These are phyloP conservation scores for Phytophthora ohioensis DNA, from an alignment of 352 stramenopile species.

Conservation along the genomic window DNA sequence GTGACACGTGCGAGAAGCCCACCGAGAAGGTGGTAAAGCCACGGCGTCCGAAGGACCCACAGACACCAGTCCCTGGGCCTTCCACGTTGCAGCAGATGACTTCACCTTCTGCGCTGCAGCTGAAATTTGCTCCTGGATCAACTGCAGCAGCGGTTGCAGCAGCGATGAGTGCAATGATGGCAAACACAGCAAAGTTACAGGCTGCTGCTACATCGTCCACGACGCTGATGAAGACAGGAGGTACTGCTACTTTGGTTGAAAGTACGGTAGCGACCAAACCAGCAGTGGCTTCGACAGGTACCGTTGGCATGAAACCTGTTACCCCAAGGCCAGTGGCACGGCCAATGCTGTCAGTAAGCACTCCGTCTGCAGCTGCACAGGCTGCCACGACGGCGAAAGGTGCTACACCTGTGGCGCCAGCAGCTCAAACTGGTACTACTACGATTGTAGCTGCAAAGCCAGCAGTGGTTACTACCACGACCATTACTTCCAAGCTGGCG, in stretches of 20 bases:
- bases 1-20: slow-evolving; percentile 70
- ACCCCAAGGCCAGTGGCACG: neutral
- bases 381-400: neutral
- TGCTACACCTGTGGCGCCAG: neutral
- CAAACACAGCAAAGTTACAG: slow-evolving; percentile 35
- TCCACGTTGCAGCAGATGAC: slow-evolving; percentile 19
- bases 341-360: neutral
- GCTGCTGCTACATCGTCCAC: slow-evolving; percentile 8
- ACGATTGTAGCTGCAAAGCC: neutral
- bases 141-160: slow-evolving; percentile 34
- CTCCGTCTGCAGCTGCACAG: neutral
- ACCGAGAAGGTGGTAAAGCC: slow-evolving; percentile 67
- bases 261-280: slow-evolving; percentile 4
- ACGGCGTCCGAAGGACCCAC: slow-evolving; percentile 35
- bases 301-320: slow-evolving; percentile 1
- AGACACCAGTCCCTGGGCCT: slow-evolving; percentile 18
- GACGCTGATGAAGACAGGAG: slow-evolving; percentile 7
- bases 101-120: slow-evolving; percentile 28
- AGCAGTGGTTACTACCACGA: neutral
- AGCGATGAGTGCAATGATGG: slow-evolving; percentile 42
- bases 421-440: neutral
- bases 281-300: neutral
- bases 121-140: slow-evolving; percentile 38
- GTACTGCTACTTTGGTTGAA: neutral
- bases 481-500: neutral